Evolutionary conservation across 345 rosid genomes (phyloP).

Genomic region (Euphorbia peplus): DNA sequence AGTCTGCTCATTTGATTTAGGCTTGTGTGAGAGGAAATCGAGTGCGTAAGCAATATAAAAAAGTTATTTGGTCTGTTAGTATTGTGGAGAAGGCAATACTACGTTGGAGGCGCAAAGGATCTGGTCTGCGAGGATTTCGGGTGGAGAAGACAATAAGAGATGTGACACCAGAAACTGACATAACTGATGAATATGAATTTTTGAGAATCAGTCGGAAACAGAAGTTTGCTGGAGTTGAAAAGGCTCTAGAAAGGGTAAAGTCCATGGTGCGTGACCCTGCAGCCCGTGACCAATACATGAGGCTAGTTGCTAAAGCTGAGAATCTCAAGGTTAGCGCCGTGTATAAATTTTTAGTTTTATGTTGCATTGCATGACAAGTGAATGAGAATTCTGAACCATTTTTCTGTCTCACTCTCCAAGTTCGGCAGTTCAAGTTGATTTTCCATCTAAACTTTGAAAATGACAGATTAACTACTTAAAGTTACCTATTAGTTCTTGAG

Average conservation of each 20-base stretch:
- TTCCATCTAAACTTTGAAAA: too few relatives aligned
- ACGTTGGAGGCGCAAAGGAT: conserved; percentile 64
- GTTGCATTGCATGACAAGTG: background rate
- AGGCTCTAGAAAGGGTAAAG: conserved; percentile 58
- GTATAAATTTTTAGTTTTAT: background rate
- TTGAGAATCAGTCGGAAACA: conserved; percentile 47
- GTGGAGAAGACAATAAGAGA: conserved; percentile 17
- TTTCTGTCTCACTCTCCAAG: background rate
- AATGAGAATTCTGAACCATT: background rate
- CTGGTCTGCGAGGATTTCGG: conserved; percentile 58
- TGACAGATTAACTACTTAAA: too few relatives aligned
- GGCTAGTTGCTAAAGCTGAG: conserved; percentile 39
- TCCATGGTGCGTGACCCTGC: conserved; percentile 57
- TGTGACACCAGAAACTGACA: conserved; percentile 19
- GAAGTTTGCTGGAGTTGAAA: conserved; percentile 51
- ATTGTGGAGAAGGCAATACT: conserved; percentile 59
- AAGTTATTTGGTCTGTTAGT: conserved; percentile 59
- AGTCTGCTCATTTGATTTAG: conserved; percentile 30
- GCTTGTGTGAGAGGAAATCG: conserved; percentile 71
- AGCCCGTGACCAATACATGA: conserved; percentile 65
- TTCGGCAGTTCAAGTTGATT: too few relatives aligned
- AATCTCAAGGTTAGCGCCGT: conserved; percentile 29
- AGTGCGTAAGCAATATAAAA: conserved; percentile 56
- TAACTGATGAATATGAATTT: conserved; percentile 51
- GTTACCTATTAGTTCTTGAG: too few relatives aligned